Conservation (phyloP, 2,329 filamentous ascomycete species). For the Fusarium avenaceum region DNA sequence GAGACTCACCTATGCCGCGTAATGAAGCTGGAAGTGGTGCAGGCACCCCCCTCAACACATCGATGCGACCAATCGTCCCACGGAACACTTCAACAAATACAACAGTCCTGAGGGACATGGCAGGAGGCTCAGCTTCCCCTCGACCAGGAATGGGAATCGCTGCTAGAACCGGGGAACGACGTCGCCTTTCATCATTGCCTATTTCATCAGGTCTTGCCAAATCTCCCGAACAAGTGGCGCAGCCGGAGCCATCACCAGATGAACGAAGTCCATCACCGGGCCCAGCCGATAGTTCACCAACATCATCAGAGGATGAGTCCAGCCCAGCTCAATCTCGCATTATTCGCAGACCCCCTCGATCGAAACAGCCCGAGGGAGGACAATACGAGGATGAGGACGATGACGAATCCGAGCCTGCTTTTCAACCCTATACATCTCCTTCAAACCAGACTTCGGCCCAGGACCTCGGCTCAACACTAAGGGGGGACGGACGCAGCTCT, state of each 20-base stretch:
- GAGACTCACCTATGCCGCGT: constrained; percentile 67
- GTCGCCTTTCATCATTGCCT: constrained; percentile 61
- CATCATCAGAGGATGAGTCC: constrained; percentile 64
- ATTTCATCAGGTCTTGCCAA: constrained; percentile 50
- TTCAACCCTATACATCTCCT: constrained; percentile 62
- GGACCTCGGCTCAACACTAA: constrained; percentile 67
- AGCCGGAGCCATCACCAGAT: constrained; percentile 34
- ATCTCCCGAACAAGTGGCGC: constrained; percentile 42
- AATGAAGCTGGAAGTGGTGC: constrained; percentile 60
- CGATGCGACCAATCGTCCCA: constrained; percentile 61
- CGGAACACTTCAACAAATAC: constrained; percentile 65
- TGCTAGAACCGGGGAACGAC: constrained; percentile 50
- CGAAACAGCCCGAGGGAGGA: constrained; percentile 56
- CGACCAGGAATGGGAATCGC: constrained; percentile 42
- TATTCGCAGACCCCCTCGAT: constrained; percentile 70
- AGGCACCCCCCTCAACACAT: constrained; percentile 60
- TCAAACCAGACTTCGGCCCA: constrained; percentile 55
- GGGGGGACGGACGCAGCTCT: constrained; percentile 58
- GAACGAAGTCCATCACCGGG: constrained; percentile 53
- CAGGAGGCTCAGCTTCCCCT: constrained; percentile 51
- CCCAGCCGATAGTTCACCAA: constrained; percentile 54
- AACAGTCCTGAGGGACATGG: constrained; percentile 55
- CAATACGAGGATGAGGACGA: constrained; percentile 66
- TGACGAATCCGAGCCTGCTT: constrained; percentile 69
- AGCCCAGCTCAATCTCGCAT: constrained; percentile 70